Evolutionary conservation across 495 filamentous ascomycete genomes (phyloP).

Genomic region (Aspergillus sparsus): DNA sequence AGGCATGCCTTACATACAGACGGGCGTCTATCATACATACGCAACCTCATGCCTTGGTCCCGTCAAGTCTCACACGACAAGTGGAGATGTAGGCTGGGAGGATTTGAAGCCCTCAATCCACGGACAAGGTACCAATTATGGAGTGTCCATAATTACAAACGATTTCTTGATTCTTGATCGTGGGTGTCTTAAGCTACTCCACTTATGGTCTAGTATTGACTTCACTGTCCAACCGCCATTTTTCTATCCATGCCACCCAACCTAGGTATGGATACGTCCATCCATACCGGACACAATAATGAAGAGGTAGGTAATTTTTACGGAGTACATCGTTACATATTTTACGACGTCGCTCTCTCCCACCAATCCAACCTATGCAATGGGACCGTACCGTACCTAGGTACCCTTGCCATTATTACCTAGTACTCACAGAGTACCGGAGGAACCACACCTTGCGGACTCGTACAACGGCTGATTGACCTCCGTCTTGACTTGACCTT

Average conservation of each 20-base stretch:
- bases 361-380: slow-evolving; percentile 15
- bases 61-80: slow-evolving; percentile 14
- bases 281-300: slow-evolving; percentile 19
- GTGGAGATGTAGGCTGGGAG: slow-evolving; percentile 12
- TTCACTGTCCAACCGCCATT: slow-evolving; percentile 17
- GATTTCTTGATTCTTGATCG: background rate
- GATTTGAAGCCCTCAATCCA: slow-evolving; percentile 7
- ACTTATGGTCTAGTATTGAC: slow-evolving; percentile 9
- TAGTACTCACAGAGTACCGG: slow-evolving; percentile 1
- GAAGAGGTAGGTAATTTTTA: background rate
- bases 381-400: too few relatives aligned
- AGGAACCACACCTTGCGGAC: background rate
- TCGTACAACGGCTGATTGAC: background rate
- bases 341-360: background rate
- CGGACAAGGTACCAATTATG: slow-evolving; percentile 8
- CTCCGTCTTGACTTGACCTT: too few relatives aligned
- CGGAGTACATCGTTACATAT: background rate
- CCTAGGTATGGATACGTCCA: slow-evolving; percentile 14
- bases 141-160: slow-evolving; percentile 7
- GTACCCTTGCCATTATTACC: slow-evolving; percentile 12
- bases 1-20: slow-evolving; percentile 15
- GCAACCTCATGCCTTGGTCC: slow-evolving; percentile 18
- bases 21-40: slow-evolving; percentile 2
- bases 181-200: slow-evolving; percentile 10
- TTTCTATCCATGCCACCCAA: slow-evolving; percentile 17